Percentiles rank a stretch among this genome's conserved stretches.
Conservation (phyloP, 2,329 filamentous ascomycete species). For the Chalara sp. region DNA sequence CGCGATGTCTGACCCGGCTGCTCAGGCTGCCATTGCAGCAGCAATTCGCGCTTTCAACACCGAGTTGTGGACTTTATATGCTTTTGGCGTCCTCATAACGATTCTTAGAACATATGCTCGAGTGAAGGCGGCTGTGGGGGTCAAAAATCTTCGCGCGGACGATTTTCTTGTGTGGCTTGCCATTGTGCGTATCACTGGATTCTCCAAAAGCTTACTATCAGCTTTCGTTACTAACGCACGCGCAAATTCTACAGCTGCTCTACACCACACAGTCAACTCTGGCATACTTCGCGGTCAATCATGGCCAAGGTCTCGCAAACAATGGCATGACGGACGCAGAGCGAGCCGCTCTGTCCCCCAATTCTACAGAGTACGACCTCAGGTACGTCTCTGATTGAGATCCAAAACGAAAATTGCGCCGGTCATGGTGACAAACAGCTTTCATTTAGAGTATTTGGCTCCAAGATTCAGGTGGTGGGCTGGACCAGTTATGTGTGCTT, state of each 20-base stretch:
- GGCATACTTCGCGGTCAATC: conserved; percentile 41
- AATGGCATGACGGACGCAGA: conserved; percentile 48
- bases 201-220: not conserved
- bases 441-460: too few relatives aligned
- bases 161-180: conserved; percentile 54
- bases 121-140: conserved; percentile 37
- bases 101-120: conserved; percentile 43
- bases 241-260: conserved; percentile 32
- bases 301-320: conserved; percentile 46
- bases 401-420: not conserved
- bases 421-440: conserved; percentile 18
- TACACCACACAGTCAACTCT: conserved; percentile 44
- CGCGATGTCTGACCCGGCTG: conserved; percentile 9
- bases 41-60: conserved; percentile 29
- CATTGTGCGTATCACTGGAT: conserved; percentile 33
- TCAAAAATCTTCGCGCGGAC: conserved; percentile 45
- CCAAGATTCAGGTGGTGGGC: too few relatives aligned
- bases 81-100: conserved; percentile 42
- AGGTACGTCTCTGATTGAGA: conserved; percentile 5
- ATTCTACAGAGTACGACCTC: conserved; percentile 38
- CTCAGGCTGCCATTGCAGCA: conserved; percentile 8
- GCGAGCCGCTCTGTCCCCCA: conserved; percentile 36
- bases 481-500: too few relatives aligned
- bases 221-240: not conserved
- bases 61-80: conserved; percentile 44